Conservation (phyloP, 768 basidiomycete species). For the Lanmaoa pseudosensibilis region DNA sequence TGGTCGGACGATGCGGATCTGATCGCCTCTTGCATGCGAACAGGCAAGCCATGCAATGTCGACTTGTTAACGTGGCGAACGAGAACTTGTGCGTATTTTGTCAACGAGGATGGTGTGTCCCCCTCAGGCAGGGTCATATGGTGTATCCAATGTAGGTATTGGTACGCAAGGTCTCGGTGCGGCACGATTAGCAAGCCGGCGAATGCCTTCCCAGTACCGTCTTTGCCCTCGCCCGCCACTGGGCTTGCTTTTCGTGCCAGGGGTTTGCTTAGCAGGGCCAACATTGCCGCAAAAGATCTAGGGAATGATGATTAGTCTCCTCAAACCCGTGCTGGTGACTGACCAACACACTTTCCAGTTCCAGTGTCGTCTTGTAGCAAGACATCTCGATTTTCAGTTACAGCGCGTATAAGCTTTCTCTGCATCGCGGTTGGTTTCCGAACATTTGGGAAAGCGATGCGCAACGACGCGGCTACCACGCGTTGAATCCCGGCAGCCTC, state of each 20-base stretch:
- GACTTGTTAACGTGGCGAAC: slow-evolving; percentile 48
- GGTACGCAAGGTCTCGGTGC: slow-evolving; percentile 70
- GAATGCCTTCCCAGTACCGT: slow-evolving; percentile 33
- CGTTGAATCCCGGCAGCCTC: slow-evolving; percentile 54
- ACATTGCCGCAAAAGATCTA: slow-evolving; percentile 71
- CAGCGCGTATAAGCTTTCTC: slow-evolving; percentile 58
- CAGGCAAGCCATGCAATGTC: slow-evolving; percentile 17
- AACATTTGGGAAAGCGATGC: slow-evolving; percentile 61
- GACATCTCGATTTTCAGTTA: slow-evolving; percentile 57
- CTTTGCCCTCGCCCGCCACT: slow-evolving; percentile 17
- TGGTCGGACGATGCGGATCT: slow-evolving; percentile 33
- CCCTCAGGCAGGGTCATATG: slow-evolving; percentile 41
- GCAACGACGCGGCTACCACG: slow-evolving; percentile 49
- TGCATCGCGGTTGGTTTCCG: slow-evolving; percentile 59
- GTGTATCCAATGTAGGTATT: slow-evolving; percentile 66
- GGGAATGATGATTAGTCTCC: slow-evolving; percentile 1
- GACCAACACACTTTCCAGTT: slow-evolving; percentile 66
- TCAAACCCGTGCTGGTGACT: background rate
- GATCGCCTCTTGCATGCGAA: slow-evolving; percentile 32
- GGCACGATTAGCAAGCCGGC: slow-evolving; percentile 68
- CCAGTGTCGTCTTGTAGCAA: slow-evolving; percentile 72
- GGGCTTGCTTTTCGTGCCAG: slow-evolving; percentile 30
- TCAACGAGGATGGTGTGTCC: slow-evolving; percentile 34
- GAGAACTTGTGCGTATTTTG: slow-evolving; percentile 57
- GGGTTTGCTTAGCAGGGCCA: slow-evolving; percentile 64